Evolutionary conservation across 192 early-diverging fungal genomes (phyloP), one percentile per base, ranked within the genome.

Genomic region (Backusella macrospora): DNA sequence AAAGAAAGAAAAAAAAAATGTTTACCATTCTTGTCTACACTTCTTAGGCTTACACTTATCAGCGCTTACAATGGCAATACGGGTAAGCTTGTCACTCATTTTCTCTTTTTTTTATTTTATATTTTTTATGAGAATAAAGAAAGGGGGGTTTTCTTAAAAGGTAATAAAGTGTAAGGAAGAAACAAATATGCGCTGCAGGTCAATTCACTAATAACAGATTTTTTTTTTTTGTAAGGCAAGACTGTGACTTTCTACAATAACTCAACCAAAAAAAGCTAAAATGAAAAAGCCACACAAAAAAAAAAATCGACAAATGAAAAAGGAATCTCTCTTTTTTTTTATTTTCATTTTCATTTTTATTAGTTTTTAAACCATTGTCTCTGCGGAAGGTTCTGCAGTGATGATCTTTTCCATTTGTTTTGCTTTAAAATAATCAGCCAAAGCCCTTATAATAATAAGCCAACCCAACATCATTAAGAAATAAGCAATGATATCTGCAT

Each of bases 1-100:
- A 16, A 15, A 15, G 12, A 15, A 14, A 34, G 0, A 8, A 18
- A 18, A 18, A 18, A 8, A 18, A 6, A 7, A 18, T n/a, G 3
- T 59, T 74, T 73, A 80, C 79, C 97, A 99, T 83, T 99, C 97
- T 79, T 97, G 97, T 81, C 94, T 86, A 79, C 97, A 99, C 81
- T 98, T 97, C 86, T 99, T 99, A 18, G 97, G 97, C 86, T 97
- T 96, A 86, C 97, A 99, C 85, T 95, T 98, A 92, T 99, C 97
- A 23, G 83, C 77, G 74, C 78, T 90, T 82, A 99, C 93, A 82
- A 99, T 96, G 72, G 97, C 97, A 65, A 98, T 95, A 86, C 96
- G 91, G 5, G 95, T 94, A 47, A 94, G 88, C 70, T 92, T 92
- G 78, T 96, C 95, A 62, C 88, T 86, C 95, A 97, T 98, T 5